Evolutionary conservation across 2,329 filamentous ascomycete species (phyloP).

Genomic region (Lasiodiplodia citricola): DNA sequence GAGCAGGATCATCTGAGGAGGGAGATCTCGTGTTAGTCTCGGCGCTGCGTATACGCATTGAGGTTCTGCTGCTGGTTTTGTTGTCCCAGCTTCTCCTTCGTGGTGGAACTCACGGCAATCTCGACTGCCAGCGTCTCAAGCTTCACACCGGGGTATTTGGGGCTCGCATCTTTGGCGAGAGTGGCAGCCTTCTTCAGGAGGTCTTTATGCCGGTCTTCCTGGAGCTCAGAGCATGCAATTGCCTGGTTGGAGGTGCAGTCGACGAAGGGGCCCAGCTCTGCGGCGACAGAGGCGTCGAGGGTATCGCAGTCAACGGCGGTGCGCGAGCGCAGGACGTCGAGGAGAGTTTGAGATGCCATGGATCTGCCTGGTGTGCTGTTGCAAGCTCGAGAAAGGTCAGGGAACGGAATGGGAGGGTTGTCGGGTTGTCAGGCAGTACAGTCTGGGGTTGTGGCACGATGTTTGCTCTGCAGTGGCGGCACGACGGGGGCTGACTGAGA

Average conservation of each 20-base stretch:
- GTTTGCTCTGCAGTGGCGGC: background rate
- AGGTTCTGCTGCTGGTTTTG: background rate
- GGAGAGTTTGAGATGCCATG: slow-evolving; percentile 23
- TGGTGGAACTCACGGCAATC: slow-evolving; percentile 52
- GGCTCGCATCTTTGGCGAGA: slow-evolving; percentile 40
- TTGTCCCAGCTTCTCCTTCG: background rate
- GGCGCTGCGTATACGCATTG: background rate
- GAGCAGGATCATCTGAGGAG: slow-evolving; percentile 59
- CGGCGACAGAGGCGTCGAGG: slow-evolving; percentile 25
- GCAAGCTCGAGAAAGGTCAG: background rate
- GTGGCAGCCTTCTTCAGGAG: slow-evolving; percentile 46
- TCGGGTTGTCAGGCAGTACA: background rate
- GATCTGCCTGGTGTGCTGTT: background rate
- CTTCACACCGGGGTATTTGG: slow-evolving; percentile 43
- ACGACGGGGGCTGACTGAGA: background rate
- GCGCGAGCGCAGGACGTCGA: slow-evolving; percentile 26
- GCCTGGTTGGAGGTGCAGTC: slow-evolving; percentile 31
- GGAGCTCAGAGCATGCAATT: slow-evolving; percentile 27
- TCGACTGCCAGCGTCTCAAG: slow-evolving; percentile 61
- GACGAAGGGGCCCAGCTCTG: slow-evolving; percentile 27
- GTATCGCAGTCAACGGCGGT: slow-evolving; percentile 28
- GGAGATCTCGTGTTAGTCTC: background rate
- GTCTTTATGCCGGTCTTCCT: slow-evolving; percentile 27
- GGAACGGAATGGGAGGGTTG: background rate
- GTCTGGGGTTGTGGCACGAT: background rate